phyloP scores from a whole-genome alignment of 345 rosid species.

The Populus pruinosa region DNA sequence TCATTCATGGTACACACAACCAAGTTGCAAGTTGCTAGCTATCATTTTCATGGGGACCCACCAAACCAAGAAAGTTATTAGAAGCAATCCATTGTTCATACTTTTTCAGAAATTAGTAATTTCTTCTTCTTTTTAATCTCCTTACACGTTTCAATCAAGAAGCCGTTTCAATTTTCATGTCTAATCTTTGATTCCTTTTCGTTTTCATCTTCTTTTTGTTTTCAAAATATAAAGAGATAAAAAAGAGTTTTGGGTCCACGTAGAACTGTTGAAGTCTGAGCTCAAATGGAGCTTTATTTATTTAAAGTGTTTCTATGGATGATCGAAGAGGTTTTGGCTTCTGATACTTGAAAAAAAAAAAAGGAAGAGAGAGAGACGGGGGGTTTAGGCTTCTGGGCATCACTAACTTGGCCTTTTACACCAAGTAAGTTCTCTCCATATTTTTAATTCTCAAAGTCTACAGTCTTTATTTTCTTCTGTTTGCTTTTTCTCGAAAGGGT shows the following conservation, averaged over 20 bases:
- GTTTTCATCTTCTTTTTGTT: background rate
- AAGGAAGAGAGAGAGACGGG: no score
- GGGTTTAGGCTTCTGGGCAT: background rate
- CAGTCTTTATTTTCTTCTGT: background rate
- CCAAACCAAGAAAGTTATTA: background rate
- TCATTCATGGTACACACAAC: background rate
- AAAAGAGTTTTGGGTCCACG: background rate
- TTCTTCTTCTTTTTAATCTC: background rate
- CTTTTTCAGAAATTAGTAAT: no score
- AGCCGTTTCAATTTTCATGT: background rate
- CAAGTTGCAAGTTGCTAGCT: background rate
- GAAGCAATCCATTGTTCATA: background rate
- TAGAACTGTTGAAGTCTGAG: background rate
- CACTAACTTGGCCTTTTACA: background rate
- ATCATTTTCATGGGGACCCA: background rate
- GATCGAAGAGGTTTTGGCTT: background rate
- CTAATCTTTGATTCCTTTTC: no score
- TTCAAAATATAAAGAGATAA: background rate
- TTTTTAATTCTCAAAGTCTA: background rate
- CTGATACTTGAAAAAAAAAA: no score
- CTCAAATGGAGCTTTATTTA: background rate
- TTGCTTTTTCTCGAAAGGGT: background rate
- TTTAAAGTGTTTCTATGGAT: background rate
- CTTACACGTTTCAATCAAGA: background rate
- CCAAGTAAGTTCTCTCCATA: constrained; percentile 1